phyloP scores from a whole-genome alignment of 2,329 filamentous ascomycete genomes.

The Colletotrichum noveboracense region DNA sequence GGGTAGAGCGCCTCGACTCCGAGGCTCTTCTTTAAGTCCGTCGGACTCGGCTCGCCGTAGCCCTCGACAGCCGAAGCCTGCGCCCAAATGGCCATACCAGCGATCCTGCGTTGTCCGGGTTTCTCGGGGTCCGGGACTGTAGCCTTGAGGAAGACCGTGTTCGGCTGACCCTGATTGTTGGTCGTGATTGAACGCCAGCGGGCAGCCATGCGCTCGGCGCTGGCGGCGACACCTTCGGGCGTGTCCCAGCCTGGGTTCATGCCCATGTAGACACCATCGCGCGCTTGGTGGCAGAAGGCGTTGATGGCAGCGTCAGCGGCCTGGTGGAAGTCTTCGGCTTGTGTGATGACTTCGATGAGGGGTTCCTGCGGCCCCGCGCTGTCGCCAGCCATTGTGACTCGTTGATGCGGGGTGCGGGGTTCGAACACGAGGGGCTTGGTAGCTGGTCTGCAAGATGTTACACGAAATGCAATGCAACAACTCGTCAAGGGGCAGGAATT shows the following conservation, averaged over 20 bases:
- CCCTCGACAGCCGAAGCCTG: constrained; percentile 56
- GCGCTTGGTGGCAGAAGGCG: constrained; percentile 54
- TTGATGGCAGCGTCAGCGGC: constrained; percentile 29
- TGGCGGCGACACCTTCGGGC: constrained; percentile 42
- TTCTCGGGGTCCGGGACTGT: constrained; percentile 42
- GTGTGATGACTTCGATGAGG: constrained; percentile 31
- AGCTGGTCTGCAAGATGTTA: neutral
- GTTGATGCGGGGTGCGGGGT: neutral
- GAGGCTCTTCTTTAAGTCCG: constrained; percentile 33
- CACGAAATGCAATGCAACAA: neutral
- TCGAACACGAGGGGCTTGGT: neutral
- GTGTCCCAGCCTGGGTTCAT: constrained; percentile 63
- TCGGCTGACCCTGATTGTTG: constrained; percentile 50
- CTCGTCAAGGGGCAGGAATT: neutral
- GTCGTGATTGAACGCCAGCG: constrained; percentile 45
- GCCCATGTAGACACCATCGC: constrained; percentile 55
- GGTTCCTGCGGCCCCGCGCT: neutral
- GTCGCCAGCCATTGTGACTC: neutral
- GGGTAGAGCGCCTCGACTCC: constrained; percentile 45
- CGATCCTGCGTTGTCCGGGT: constrained; percentile 37
- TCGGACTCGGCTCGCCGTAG: constrained; percentile 44
- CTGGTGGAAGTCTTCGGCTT: constrained; percentile 29
- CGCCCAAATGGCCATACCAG: constrained; percentile 60
- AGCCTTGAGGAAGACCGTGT: constrained; percentile 60
- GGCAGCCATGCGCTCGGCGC: constrained; percentile 40